Evolutionary conservation across 176 grass and related monocot species (phyloP).

Genomic region (Triticum turgidum): DNA sequence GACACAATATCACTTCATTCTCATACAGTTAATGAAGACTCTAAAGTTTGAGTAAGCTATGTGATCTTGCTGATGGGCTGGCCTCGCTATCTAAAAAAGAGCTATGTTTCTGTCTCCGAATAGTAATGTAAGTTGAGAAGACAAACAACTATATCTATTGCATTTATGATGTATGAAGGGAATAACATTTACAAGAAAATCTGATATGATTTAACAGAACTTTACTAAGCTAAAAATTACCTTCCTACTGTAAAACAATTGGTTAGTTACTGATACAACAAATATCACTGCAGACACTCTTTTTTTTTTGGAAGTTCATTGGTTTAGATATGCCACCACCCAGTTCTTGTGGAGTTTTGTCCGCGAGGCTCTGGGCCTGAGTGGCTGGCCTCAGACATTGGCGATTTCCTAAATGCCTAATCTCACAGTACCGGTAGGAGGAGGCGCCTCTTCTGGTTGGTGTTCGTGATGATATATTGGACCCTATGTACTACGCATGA

Average conservation of each 20-base stretch:
- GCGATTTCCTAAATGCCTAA: too few relatives aligned
- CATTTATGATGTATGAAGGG: constrained; percentile 11
- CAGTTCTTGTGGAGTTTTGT: too few relatives aligned
- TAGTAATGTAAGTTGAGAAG: constrained; percentile 21
- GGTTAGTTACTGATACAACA: constrained; percentile 51
- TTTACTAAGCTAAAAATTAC: constrained; percentile 44
- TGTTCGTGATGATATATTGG: too few relatives aligned
- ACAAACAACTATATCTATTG: constrained; percentile 45
- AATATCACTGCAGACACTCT: constrained; percentile 58
- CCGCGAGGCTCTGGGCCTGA: too few relatives aligned
- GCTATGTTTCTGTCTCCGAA: constrained; percentile 17
- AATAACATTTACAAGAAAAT: constrained; percentile 49
- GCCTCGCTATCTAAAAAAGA: constrained; percentile 31
- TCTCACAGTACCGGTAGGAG: too few relatives aligned
- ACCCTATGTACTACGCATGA: too few relatives aligned
- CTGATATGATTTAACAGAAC: constrained; percentile 46
- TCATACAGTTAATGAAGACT: constrained; percentile 28
- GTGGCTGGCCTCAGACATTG: too few relatives aligned
- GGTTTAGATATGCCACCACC: constrained; percentile 41
- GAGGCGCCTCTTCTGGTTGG: too few relatives aligned
- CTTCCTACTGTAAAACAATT: constrained; percentile 59
- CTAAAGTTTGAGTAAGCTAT: constrained; percentile 28
- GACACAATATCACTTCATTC: constrained; percentile 1
- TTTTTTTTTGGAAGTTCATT: constrained; percentile 67
- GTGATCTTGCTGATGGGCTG: constrained; percentile 20